phyloP scores from a whole-genome alignment of 306 rosid genomes.

The Castanea mollissima region DNA sequence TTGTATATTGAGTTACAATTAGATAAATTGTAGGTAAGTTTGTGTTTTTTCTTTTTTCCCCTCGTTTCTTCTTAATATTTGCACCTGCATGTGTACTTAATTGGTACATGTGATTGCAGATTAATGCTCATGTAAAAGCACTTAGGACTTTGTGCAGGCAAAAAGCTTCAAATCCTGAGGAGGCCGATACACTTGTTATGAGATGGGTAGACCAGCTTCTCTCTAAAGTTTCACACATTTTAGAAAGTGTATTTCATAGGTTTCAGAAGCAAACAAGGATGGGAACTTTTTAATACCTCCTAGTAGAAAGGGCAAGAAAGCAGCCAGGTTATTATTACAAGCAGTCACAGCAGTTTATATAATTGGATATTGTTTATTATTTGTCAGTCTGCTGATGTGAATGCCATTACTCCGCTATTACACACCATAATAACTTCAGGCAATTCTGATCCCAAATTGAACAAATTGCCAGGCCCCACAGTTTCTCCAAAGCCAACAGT shows the following conservation, averaged over 20 bases:
- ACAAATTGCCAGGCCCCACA: conserved; percentile 47
- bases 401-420: conserved; percentile 52
- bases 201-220: conserved; percentile 64
- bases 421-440: conserved; percentile 79
- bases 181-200: conserved; percentile 55
- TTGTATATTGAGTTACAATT: neutral
- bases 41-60: conserved; percentile 1
- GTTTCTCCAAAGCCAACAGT: conserved; percentile 55
- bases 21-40: neutral
- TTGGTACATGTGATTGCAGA: conserved; percentile 45
- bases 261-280: conserved; percentile 32
- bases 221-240: conserved; percentile 48
- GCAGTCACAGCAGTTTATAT: conserved; percentile 77
- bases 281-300: conserved; percentile 59
- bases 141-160: conserved; percentile 75
- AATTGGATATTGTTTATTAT: conserved; percentile 73
- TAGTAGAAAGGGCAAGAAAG: conserved; percentile 47
- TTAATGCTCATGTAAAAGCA: conserved; percentile 87
- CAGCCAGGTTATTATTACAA: conserved; percentile 50
- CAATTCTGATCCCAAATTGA: conserved; percentile 57
- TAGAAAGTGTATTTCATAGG: conserved; percentile 59
- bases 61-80: neutral
- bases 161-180: conserved; percentile 47
- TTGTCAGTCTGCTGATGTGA: conserved; percentile 68
- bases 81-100: neutral